Conservation (phyloP, 768 basidiomycete genomes). For the Lactarius pseudohatsudake region DNA sequence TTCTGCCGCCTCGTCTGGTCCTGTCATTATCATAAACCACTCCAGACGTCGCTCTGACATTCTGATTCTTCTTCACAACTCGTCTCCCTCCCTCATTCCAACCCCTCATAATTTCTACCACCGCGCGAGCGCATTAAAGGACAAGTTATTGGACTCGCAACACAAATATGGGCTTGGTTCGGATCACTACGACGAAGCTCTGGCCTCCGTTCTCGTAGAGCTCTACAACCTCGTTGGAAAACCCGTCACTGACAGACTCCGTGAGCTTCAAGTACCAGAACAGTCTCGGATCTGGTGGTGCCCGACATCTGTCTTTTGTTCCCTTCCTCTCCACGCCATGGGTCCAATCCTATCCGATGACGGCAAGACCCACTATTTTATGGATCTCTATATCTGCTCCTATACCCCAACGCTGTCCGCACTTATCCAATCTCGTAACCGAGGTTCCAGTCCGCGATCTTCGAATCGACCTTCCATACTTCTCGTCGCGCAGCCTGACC, state of each 20-base stretch:
- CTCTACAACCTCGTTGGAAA: background rate
- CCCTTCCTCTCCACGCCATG: background rate
- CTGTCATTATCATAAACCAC: background rate
- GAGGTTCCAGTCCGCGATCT: background rate
- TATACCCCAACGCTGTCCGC: background rate
- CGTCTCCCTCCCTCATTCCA: background rate
- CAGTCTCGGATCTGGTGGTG: background rate
- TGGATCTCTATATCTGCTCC: background rate
- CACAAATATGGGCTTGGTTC: background rate
- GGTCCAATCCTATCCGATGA: background rate
- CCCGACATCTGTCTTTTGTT: background rate
- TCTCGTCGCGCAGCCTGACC: background rate
- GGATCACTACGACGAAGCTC: background rate
- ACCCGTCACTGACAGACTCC: background rate
- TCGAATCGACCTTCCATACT: background rate
- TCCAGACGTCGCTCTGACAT: background rate
- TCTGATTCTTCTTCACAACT: background rate
- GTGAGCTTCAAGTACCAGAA: background rate
- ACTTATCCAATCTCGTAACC: background rate
- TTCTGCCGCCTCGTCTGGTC: background rate
- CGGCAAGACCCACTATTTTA: background rate
- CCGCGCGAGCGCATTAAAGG: background rate
- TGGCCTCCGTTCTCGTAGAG: background rate
- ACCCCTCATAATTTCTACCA: background rate
- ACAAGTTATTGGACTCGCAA: background rate